A percentile compares a stretch with the other conserved stretches of the same genome.
phyloP scores from a whole-genome alignment of 2,329 filamentous ascomycete genomes.

The Stenocarpella maydis region DNA sequence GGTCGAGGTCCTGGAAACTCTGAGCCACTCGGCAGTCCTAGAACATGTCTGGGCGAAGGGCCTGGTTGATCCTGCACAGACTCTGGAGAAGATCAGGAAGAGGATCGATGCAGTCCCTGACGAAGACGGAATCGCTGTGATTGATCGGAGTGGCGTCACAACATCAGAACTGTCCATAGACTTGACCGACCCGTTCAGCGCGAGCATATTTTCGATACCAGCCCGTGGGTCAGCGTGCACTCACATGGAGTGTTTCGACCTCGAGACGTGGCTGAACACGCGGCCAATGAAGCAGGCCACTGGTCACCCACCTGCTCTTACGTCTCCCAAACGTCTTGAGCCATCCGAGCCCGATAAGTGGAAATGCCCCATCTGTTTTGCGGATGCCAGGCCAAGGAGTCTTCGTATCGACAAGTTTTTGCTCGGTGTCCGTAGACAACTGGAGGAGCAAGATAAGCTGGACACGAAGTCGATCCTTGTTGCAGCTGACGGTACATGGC shows the following conservation, averaged over 20 bases:
- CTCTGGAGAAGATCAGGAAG: constrained; percentile 64
- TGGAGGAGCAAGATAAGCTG: constrained; percentile 59
- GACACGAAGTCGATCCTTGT: constrained; percentile 69
- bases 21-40: constrained; percentile 55
- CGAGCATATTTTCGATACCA: constrained; percentile 72
- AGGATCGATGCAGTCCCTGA: constrained; percentile 52
- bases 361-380: constrained; percentile 85
- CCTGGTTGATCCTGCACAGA: constrained; percentile 55
- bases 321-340: constrained; percentile 49
- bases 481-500: constrained; percentile 72
- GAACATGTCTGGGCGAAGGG: constrained; percentile 48
- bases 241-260: constrained; percentile 90
- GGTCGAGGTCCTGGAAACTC: constrained; percentile 73
- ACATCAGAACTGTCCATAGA: constrained; percentile 62
- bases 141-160: constrained; percentile 49
- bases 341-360: constrained; percentile 74
- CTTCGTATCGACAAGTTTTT: constrained; percentile 81
- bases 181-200: constrained; percentile 73
- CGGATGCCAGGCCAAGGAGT: constrained; percentile 77
- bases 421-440: constrained; percentile 62
- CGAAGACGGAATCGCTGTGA: constrained; percentile 71
- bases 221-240: constrained; percentile 74
- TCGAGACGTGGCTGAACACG: constrained; percentile 79
- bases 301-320: constrained; percentile 46
- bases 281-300: constrained; percentile 57